These are phyloP conservation scores for Coemansia sp. DNA, from an alignment of 192 early-diverging fungal species.

Conservation along the genomic window DNA sequence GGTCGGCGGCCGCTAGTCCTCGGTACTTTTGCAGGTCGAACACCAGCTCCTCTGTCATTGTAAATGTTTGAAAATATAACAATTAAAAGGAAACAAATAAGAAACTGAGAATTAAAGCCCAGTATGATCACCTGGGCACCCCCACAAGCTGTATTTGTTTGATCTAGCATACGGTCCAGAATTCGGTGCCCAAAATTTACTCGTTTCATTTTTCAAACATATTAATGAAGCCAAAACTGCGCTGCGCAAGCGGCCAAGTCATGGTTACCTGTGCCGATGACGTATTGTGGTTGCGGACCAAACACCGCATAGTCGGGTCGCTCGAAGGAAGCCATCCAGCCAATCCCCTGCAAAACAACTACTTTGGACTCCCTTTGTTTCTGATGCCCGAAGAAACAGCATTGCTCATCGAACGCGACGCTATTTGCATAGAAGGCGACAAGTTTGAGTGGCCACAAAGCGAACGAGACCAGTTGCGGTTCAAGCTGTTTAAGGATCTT, in stretches of 20 bases:
- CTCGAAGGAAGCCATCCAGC: conserved; percentile 67
- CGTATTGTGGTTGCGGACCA: conserved; percentile 55
- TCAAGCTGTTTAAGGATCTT: conserved; percentile 62
- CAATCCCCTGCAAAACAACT: conserved; percentile 75
- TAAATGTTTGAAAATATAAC: conserved; percentile 4
- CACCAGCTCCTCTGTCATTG: not conserved
- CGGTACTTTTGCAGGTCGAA: not conserved
- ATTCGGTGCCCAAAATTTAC: too few species aligned
- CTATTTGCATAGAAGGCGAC: conserved; percentile 18
- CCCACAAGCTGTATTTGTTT: too few species aligned
- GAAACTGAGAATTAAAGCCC: too few species aligned
- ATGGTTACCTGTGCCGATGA: conserved; percentile 22
- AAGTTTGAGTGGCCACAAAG: conserved; percentile 48
- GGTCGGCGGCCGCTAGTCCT: conserved; percentile 55
- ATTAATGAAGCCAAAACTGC: conserved; percentile 7
- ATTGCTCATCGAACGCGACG: conserved; percentile 41
- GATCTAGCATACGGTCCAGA: too few species aligned
- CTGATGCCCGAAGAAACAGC: conserved; percentile 75
- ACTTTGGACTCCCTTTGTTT: conserved; percentile 69
- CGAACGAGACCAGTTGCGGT: conserved; percentile 33
- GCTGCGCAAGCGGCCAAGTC: conserved; percentile 14
- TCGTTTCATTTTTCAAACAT: too few species aligned
- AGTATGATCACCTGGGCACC: too few species aligned
- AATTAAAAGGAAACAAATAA: too few species aligned
- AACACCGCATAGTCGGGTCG: conserved; percentile 64